Evolutionary conservation across 495 filamentous ascomycete species (phyloP).

Genomic region (Pseudoneurospora amorphoporcata): DNA sequence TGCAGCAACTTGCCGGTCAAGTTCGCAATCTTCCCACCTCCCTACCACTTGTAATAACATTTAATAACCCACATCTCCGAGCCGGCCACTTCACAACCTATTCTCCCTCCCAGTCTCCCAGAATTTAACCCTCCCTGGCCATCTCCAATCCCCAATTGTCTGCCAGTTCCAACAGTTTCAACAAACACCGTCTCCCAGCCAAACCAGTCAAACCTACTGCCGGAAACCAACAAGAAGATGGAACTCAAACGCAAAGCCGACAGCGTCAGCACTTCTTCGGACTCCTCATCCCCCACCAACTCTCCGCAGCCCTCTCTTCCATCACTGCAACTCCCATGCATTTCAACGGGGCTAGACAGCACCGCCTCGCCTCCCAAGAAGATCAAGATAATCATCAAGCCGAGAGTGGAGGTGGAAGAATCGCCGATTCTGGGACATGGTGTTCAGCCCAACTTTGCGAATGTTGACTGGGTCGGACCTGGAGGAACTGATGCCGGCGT

Average conservation of each 20-base stretch:
- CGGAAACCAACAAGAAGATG: not conserved
- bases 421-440: not conserved
- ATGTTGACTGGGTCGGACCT: not conserved
- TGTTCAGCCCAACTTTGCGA: not conserved
- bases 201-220: too few species aligned
- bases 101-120: not conserved
- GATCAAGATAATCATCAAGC: not conserved
- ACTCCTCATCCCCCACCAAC: not conserved
- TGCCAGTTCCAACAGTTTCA: not conserved
- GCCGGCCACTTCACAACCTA: not conserved
- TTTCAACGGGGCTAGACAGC: not conserved
- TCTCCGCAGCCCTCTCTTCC: not conserved
- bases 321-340: not conserved
- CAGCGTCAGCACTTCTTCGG: not conserved
- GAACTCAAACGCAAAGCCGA: not conserved
- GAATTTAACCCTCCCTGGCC: not conserved
- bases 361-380: not conserved
- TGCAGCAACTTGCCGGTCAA: not conserved
- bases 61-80: not conserved
- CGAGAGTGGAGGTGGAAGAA: not conserved
- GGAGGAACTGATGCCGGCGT: too few species aligned
- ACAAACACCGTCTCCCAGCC: not conserved
- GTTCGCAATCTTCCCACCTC: not conserved
- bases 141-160: too few species aligned
- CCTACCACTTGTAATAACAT: not conserved